These are phyloP conservation scores for Parachaetomium inaequale DNA, from an alignment of 495 filamentous ascomycete genomes.

Conservation along the genomic window DNA sequence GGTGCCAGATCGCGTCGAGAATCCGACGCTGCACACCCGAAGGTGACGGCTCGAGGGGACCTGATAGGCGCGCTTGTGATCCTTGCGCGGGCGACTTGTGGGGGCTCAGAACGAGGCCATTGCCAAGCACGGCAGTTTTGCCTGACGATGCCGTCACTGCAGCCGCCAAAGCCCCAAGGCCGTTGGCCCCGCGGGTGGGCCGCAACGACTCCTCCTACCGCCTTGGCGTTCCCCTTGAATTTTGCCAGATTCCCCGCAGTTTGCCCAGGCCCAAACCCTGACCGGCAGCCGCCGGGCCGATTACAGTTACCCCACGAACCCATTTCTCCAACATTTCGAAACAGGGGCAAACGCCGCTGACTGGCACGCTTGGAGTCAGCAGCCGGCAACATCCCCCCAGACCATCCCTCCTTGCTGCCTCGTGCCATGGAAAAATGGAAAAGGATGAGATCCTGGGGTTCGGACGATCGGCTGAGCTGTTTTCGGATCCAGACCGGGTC, in stretches of 20 bases:
- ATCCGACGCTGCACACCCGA: neutral
- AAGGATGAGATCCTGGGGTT: too few relatives aligned
- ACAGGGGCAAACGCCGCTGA: neutral
- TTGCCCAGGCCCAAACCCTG: neutral
- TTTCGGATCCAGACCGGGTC: neutral
- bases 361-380: neutral
- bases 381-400: neutral
- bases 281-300: constrained; percentile 1
- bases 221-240: neutral
- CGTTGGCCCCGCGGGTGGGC: neutral
- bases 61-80: constrained; percentile 22
- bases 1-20: neutral
- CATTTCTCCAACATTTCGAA: neutral
- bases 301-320: neutral
- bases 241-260: neutral
- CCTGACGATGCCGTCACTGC: constrained; percentile 9
- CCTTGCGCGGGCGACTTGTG: constrained; percentile 6
- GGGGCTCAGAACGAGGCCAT: neutral
- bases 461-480: too few relatives aligned
- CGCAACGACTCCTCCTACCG: neutral
- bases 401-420: neutral
- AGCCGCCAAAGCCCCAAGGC: too few relatives aligned
- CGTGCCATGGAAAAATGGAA: too few relatives aligned
- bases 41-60: neutral
- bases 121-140: constrained; percentile 19